Conservation (phyloP, 768 basidiomycete genomes). For the Dictyophora rubrovolvata region DNA sequence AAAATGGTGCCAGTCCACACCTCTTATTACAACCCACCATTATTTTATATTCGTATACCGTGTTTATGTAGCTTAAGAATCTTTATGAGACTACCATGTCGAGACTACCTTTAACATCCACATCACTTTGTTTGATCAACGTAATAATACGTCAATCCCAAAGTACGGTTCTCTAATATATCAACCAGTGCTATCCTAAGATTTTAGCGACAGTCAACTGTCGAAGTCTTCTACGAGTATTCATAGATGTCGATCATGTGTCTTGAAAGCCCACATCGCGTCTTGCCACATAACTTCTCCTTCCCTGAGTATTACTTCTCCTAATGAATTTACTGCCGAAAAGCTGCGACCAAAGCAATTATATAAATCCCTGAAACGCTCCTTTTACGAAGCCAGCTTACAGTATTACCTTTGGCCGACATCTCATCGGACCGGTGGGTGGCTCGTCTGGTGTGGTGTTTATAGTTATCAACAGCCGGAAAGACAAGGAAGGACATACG, state of each 20-base stretch:
- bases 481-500: slow-evolving; percentile 28
- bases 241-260: slow-evolving; percentile 59
- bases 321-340: slow-evolving; percentile 58
- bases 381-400: slow-evolving; percentile 22
- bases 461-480: background rate
- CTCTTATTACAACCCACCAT: no score
- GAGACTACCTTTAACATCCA: no score
- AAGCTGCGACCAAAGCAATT: slow-evolving; percentile 29
- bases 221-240: slow-evolving; percentile 37
- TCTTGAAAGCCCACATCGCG: slow-evolving; percentile 56
- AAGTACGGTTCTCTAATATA: no score
- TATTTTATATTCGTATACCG: no score
- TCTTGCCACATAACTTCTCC: slow-evolving; percentile 24
- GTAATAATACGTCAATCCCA: no score
- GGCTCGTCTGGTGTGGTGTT: slow-evolving; percentile 31
- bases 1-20: no score
- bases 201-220: slow-evolving; percentile 40
- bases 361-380: background rate
- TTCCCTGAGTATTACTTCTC: slow-evolving; percentile 45
- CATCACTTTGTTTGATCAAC: no score
- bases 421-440: slow-evolving; percentile 81
- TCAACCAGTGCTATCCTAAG: no score
- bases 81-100: no score
- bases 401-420: slow-evolving; percentile 64
- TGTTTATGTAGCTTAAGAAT: no score